These are phyloP conservation scores for Davidsoniella australis DNA, from an alignment of 2,329 filamentous ascomycete species.

Conservation along the genomic window DNA sequence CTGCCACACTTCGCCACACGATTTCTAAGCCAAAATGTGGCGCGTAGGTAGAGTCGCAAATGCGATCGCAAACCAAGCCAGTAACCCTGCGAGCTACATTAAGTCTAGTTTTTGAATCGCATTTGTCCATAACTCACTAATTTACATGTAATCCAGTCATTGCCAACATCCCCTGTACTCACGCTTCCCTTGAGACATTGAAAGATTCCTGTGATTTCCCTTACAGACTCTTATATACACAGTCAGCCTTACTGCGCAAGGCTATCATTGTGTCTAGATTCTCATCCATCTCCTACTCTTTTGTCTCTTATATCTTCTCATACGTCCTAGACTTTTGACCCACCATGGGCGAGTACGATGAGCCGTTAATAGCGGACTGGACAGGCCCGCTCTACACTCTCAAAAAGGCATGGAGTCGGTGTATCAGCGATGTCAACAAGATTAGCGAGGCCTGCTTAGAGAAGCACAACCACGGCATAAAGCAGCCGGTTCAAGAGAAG, in stretches of 20 bases:
- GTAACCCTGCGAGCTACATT: neutral
- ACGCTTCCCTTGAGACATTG: no score
- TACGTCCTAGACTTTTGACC: neutral
- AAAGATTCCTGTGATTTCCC: no score
- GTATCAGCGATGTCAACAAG: slow-evolving; percentile 25
- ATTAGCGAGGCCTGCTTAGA: slow-evolving; percentile 27
- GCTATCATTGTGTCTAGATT: neutral
- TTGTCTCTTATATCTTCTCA: no score
- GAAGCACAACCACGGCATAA: slow-evolving; percentile 23
- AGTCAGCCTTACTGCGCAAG: neutral
- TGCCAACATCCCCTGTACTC: no score
- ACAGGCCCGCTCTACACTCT: slow-evolving; percentile 10
- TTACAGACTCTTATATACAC: no score
- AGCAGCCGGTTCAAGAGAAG: slow-evolving; percentile 23
- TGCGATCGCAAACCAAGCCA: no score
- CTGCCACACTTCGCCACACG: no score
- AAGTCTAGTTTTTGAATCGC: neutral
- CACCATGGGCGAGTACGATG: slow-evolving; percentile 2
- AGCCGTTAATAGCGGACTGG: slow-evolving; percentile 13
- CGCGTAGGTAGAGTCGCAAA: no score
- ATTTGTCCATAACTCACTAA: no score
- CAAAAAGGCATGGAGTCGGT: slow-evolving; percentile 16
- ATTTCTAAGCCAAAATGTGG: no score
- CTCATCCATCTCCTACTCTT: neutral
- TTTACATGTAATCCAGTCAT: no score